phyloP scores from a whole-genome alignment of 148 eudicot genomes.

The Salicornia ramosissima region DNA sequence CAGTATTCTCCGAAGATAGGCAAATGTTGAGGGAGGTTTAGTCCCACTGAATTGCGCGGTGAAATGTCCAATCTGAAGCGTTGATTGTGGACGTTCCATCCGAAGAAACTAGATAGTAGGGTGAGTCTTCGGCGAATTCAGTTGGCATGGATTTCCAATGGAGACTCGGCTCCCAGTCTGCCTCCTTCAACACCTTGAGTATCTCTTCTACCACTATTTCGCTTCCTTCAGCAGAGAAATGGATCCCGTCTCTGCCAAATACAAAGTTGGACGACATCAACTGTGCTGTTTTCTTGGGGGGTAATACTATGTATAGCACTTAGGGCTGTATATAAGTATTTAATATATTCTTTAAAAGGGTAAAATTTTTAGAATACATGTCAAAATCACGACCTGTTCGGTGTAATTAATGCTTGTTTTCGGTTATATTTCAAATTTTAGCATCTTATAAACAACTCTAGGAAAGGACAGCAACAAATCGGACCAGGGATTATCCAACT shows the following conservation, averaged over 20 bases:
- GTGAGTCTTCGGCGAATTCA: constrained; percentile 68
- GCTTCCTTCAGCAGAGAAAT: constrained; percentile 79
- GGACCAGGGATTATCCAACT: too few species aligned
- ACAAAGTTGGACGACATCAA: constrained; percentile 5
- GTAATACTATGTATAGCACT: too few species aligned
- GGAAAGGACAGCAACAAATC: too few species aligned
- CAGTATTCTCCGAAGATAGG: not conserved
- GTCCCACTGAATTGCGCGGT: constrained; percentile 64
- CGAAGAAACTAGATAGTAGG: constrained; percentile 49
- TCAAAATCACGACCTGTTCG: too few species aligned
- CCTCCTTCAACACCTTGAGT: constrained; percentile 74
- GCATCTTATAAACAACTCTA: too few species aligned
- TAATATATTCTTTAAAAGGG: too few species aligned
- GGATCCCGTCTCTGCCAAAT: constrained; percentile 74
- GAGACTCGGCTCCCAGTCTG: constrained; percentile 77
- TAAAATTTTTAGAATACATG: too few species aligned
- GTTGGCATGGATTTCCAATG: constrained; percentile 86
- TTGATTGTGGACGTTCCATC: constrained; percentile 65
- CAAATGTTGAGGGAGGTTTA: not conserved
- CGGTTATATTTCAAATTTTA: too few species aligned
- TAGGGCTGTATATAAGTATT: too few species aligned
- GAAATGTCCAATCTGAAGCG: constrained; percentile 72
- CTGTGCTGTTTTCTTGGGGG: not conserved
- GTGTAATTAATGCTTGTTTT: too few species aligned
- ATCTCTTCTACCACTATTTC: constrained; percentile 72